Percentiles rank a stretch among this genome's conserved stretches.
Conservation (phyloP, 306 rosid genomes). For the Quercus variabilis region DNA sequence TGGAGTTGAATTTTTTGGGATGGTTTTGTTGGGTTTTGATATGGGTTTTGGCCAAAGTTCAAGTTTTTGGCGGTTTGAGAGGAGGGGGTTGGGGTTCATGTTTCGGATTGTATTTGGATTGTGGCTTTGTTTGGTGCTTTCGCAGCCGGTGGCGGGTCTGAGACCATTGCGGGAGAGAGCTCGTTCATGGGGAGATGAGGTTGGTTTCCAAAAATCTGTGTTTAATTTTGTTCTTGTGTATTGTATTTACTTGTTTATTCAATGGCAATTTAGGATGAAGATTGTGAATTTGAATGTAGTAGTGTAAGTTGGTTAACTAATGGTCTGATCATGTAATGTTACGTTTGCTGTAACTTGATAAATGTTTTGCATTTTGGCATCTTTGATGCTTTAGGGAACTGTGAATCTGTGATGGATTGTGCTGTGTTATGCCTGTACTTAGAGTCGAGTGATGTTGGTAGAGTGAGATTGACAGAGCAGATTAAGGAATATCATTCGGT, state of each 20-base stretch:
- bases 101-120: constrained; percentile 36
- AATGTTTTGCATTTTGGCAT: neutral
- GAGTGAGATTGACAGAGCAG: neutral
- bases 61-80: constrained; percentile 29
- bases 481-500: neutral
- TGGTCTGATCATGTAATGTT: neutral
- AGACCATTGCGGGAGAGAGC: constrained; percentile 89
- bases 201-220: constrained; percentile 28
- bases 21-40: constrained; percentile 34
- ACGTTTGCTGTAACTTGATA: neutral
- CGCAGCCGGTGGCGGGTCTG: constrained; percentile 61
- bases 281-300: neutral
- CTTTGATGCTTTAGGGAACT: neutral
- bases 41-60: constrained; percentile 44
- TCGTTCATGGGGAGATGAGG: constrained; percentile 98
- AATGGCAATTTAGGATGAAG: neutral
- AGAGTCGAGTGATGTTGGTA: neutral
- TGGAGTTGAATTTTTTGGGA: constrained; percentile 44
- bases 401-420: neutral
- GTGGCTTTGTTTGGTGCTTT: constrained; percentile 40
- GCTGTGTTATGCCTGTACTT: neutral
- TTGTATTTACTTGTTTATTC: neutral
- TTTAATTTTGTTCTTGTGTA: neutral
- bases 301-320: neutral
- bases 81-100: constrained; percentile 35